Evolutionary conservation across 1,284 basidiomycete species (phyloP), one percentile per base, ranked within the genome.

Genomic region (Trichosporon sp.): DNA sequence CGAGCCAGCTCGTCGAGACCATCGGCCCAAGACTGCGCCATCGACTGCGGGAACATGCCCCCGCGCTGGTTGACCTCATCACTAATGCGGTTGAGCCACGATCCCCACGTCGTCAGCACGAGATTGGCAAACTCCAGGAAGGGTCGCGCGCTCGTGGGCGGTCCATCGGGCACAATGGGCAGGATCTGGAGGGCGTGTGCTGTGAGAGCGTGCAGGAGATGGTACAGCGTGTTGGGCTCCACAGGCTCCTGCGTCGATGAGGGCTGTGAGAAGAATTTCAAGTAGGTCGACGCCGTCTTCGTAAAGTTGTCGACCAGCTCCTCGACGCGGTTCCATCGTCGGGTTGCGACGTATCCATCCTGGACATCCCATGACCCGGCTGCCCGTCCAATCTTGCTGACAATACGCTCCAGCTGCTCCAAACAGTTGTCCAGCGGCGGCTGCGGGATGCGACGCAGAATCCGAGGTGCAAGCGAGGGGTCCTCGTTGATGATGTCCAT

Each of bases 61-160:
- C 76, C 75, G 13, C 68, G 68, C 32, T 70, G 65, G 67, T 80
- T 80, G 56, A 78, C 75, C 46, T 77, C 74, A 9, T 69, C 62
- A 0, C 69, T 70, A 7, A 80, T 60, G 16, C 58, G 59, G 2
- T 58, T 33, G 23, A 76, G 56, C 78, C 77, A 78, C 10, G 59
- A 52, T 2, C 58, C 67, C 78, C 77, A 80, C 4, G 58, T 60
- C 0, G 69, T 59, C 4, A 78, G 67, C 16, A 76, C 46, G 11
- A 69, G 44, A 52, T 75, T 74, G 44, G 71, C 74, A 4, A 79
- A 64, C 19, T 74, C 70, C 5, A 76, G 67, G 2, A 75, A 67
- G 16, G 65, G 64, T 13, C 66, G 65, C 19, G 65, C 58, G n/a
- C 60, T 33, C 3, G 63, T 52, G 3, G 69, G 62, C 9, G 68